Conservation (phyloP, 495 filamentous ascomycete species). For the Neurospora sp. region DNA sequence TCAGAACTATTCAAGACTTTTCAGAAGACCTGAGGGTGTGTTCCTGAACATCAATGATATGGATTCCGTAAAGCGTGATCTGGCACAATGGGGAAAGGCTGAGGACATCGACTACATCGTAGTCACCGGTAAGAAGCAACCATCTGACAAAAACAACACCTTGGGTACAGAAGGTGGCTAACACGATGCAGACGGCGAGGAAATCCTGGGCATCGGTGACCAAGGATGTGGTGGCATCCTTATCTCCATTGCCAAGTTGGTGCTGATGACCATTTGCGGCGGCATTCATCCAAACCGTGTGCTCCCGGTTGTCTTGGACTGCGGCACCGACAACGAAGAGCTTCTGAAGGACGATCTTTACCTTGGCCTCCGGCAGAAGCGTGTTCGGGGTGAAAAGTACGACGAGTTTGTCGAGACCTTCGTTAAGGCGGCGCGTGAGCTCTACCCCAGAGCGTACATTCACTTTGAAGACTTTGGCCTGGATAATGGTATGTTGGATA, state of each 20-base stretch:
- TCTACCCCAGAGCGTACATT: conserved; percentile 72
- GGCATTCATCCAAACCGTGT: conserved; percentile 75
- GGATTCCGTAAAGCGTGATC: conserved; percentile 48
- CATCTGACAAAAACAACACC: too few species aligned
- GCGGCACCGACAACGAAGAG: conserved; percentile 72
- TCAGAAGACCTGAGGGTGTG: conserved; percentile 61
- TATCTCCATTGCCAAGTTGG: conserved; percentile 76
- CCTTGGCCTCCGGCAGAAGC: conserved; percentile 57
- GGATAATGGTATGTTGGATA: conserved; percentile 31
- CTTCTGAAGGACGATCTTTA: conserved; percentile 75
- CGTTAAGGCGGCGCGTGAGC: conserved; percentile 51
- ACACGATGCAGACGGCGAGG: conserved; percentile 26
- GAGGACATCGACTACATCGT: conserved; percentile 87
- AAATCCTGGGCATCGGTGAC: conserved; percentile 85
- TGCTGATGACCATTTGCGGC: conserved; percentile 72
- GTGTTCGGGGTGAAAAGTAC: conserved; percentile 63
- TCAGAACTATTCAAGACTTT: conserved; percentile 70
- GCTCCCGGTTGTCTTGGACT: conserved; percentile 77
- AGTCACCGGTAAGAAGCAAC: conserved; percentile 50
- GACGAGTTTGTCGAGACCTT: conserved; percentile 71
- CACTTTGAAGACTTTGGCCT: conserved; percentile 66
- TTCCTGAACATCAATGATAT: conserved; percentile 50
- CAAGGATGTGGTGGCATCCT: conserved; percentile 84
- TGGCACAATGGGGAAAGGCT: conserved; percentile 54
- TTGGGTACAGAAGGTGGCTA: background rate